These are phyloP conservation scores for Pseudevernia furfuracea DNA, from an alignment of 495 filamentous ascomycete genomes.

Conservation along the genomic window DNA sequence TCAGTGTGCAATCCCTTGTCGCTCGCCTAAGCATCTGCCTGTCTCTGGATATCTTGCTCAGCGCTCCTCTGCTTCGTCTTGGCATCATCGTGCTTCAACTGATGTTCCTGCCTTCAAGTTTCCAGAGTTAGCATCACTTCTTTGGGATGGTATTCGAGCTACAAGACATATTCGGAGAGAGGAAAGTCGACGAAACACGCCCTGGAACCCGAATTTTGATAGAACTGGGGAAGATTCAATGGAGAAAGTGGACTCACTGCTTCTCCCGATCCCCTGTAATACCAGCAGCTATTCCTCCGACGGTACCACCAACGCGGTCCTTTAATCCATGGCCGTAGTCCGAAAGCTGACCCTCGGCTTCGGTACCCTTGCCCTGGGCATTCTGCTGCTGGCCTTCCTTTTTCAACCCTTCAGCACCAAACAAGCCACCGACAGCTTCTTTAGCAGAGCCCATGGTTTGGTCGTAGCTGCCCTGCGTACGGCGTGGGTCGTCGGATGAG, in stretches of 20 bases:
- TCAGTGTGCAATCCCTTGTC: not conserved
- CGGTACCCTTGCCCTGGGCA: constrained; percentile 65
- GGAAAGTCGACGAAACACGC: not conserved
- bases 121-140: not conserved
- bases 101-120: constrained; percentile 35
- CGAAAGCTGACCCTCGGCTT: constrained; percentile 75
- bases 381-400: constrained; percentile 71
- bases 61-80: constrained; percentile 82
- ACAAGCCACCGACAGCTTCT: constrained; percentile 65
- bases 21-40: constrained; percentile 31
- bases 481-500: constrained; percentile 64
- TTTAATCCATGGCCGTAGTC: constrained; percentile 64
- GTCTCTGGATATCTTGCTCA: constrained; percentile 74
- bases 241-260: constrained; percentile 32
- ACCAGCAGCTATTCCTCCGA: constrained; percentile 62
- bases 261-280: constrained; percentile 61
- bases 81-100: constrained; percentile 69
- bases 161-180: not conserved
- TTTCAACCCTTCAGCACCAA: constrained; percentile 70
- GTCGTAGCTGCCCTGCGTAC: constrained; percentile 67
- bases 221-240: not conserved
- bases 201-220: not conserved
- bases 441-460: constrained; percentile 82
- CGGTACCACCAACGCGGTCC: constrained; percentile 63
- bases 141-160: not conserved